Evolutionary conservation across 495 filamentous ascomycete species (phyloP), one percentile per base, ranked within the genome.

Genomic region (Xylaria longipes): DNA sequence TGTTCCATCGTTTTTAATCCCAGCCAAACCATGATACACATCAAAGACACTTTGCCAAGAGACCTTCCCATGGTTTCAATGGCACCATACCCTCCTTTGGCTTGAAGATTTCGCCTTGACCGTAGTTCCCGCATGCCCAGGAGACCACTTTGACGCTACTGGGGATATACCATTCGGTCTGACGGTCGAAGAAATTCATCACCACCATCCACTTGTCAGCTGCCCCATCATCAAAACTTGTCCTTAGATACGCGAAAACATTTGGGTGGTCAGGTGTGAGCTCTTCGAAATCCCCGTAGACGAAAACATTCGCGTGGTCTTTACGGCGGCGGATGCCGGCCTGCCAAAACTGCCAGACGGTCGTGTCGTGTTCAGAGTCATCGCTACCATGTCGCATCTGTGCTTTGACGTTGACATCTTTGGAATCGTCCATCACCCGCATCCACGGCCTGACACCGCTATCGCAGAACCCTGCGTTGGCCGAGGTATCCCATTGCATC

Each of bases 261-360:
- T 75, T 72, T 1, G 74, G 69, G 14, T 60, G 57, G 0, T 81
- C 75, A 0, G 71, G 69, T 0, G 62, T 61, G 8, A 83, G 29
- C 7, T 74, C 73, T 68, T 68, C 85, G 72, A 89, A 93, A 63
- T 83, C 75, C 0, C 91, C 91, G 75, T 92, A 89, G 1, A 92
- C 86, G 60, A 91, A 90, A 15, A 88, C 73, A 48, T 89, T 87
- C 1, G 82, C 80, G 68, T 86, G 76, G 62, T 86, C 72, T 74
- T 86, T 87, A 7, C 88, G 80, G n/a, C 84, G 62, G 14, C 61
- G 72, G 48, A 89, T 39, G 41, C 83, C 69, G 37, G 71, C 64
- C 60, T 82, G 81, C 83, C 86, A 90, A 74, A 85, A 89, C 0
- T 73, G 71, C 69, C 86, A 74, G 14, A 88, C 80, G 11, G 79